Percentiles rank a stretch among this genome's conserved stretches.
Evolutionary conservation across 164 flowering plant species (phyloP).

Genomic region (Stephania japonica): DNA sequence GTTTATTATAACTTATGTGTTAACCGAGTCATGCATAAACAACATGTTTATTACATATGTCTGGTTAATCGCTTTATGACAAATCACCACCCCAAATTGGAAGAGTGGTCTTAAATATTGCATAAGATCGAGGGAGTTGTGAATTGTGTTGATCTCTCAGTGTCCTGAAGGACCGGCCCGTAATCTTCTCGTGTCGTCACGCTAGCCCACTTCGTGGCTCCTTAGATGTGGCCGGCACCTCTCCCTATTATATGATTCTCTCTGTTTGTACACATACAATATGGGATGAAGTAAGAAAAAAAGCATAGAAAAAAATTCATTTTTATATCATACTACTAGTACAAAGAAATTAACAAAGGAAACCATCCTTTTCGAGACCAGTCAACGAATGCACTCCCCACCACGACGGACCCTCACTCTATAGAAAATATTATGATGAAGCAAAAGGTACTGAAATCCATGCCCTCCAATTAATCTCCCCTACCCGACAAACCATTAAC

Average conservation of each 20-base stretch:
- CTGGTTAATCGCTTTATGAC: too few relatives aligned
- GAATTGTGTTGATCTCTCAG: constrained; percentile 11
- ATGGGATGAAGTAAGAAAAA: constrained; percentile 8
- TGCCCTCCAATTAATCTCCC: constrained; percentile 1
- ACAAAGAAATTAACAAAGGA: not conserved
- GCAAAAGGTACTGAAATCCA: constrained; percentile 16
- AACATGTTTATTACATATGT: too few relatives aligned
- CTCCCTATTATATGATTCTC: not conserved
- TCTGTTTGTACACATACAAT: not conserved
- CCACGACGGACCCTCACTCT: not conserved
- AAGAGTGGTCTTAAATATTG: too few relatives aligned
- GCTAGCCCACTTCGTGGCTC: constrained; percentile 2
- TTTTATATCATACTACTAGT: too few relatives aligned
- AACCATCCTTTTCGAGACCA: constrained; percentile 22
- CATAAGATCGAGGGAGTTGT: not conserved
- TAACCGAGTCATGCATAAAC: too few relatives aligned
- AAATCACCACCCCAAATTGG: too few relatives aligned
- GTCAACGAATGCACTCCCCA: constrained; percentile 17
- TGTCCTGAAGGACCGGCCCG: constrained; percentile 27
- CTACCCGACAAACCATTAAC: constrained; percentile 16
- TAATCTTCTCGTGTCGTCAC: constrained; percentile 25
- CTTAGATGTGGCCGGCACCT: not conserved
- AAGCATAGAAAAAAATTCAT: too few relatives aligned
- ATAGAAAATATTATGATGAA: too few relatives aligned
- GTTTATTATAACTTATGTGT: too few relatives aligned